Base-by-base conservation (phyloP, 176 grass and related monocot species). In the Secale cereale region DNA sequence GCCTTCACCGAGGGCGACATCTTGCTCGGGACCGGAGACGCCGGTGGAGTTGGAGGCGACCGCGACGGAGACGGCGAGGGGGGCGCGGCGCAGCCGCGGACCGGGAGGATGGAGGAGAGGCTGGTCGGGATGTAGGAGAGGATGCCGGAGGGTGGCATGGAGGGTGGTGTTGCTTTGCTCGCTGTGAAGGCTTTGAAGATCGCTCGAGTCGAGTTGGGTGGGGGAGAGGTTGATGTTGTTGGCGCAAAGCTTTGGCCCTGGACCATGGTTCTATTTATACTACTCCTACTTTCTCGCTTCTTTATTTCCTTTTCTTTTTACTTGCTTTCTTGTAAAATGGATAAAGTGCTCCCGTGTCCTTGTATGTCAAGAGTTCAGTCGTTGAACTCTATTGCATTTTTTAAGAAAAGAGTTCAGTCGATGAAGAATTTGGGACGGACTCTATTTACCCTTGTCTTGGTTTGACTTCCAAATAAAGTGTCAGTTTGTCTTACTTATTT, bases 61-160 rank as follows among this genome's bases (percentile, higher is more conserved):
- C 28, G 28, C 59, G 85, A 30, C 17, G 70, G 28, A 28, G 85
- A 23, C 17, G 68, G n/a, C 5, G 54, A 9, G 9, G 27, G 7
- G 56, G 78, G 7, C 1, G 26, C 40, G 23, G 56, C 50, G 59
- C 74, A 28, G 74, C 57, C 66, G 4, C 79, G 63, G 27, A 56
- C 73, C 7, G 84, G 89, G 45, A 90, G 80, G 85, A 90, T 87
- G 80, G 80, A 90, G 76, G 79, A 76, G 72, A 87, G 79, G 73
- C 25, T 82, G 63, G 80, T 46, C 46, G 69, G 81, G 76, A 87
- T 70, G 81, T 84, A 87, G 35, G 85, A 91, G 81, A 91, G 85
- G 81, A 91, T 68, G 81, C 81, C 76, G 70, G 79, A 81, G 16
- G 79, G 80, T 5, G 79, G 39, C 83, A 86, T 65, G 83, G 56